These are phyloP conservation scores for Lactarius akahatsu DNA, from an alignment of 768 basidiomycete species.

Conservation along the genomic window DNA sequence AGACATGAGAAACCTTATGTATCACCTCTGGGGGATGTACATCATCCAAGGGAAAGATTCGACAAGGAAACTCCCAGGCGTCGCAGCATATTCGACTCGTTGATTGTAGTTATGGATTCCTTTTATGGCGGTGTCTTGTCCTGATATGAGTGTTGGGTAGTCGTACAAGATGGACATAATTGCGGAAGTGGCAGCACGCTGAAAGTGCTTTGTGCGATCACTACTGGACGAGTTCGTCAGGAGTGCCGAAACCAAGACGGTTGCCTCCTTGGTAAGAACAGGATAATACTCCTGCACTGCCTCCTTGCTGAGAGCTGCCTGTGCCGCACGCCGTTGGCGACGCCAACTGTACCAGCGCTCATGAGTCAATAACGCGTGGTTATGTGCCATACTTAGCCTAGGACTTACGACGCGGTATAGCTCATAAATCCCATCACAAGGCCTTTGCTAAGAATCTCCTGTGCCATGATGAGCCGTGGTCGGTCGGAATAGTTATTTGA, in stretches of 20 bases:
- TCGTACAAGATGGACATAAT: conserved; percentile 31
- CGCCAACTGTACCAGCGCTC: conserved; percentile 33
- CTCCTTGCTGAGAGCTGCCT: conserved; percentile 34
- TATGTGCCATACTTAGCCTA: not conserved
- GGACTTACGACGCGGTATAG: conserved; percentile 1
- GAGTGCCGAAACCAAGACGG: conserved; percentile 33
- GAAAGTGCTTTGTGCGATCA: conserved; percentile 35
- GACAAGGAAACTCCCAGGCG: not conserved
- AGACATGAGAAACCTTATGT: not conserved
- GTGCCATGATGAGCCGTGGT: not conserved
- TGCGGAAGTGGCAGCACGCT: conserved; percentile 29
- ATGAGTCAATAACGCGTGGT: not conserved
- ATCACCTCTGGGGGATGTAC: conserved; percentile 17
- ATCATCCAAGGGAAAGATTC: conserved; percentile 22
- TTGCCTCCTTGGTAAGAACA: conserved; percentile 35
- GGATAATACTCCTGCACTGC: conserved; percentile 30
- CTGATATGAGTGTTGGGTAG: conserved; percentile 13
- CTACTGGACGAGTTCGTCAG: conserved; percentile 30
- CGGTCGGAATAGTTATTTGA: conserved; percentile 33
- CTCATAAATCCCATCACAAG: conserved; percentile 9
- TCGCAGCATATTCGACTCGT: not conserved
- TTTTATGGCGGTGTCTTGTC: not conserved
- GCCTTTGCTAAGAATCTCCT: conserved; percentile 20
- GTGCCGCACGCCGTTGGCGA: conserved; percentile 26
- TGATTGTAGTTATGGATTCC: not conserved